Percentiles rank a stretch among this genome's conserved stretches.
Evolutionary conservation across 164 flowering plant species (phyloP).

Genomic region (Vitis rotundifolia): DNA sequence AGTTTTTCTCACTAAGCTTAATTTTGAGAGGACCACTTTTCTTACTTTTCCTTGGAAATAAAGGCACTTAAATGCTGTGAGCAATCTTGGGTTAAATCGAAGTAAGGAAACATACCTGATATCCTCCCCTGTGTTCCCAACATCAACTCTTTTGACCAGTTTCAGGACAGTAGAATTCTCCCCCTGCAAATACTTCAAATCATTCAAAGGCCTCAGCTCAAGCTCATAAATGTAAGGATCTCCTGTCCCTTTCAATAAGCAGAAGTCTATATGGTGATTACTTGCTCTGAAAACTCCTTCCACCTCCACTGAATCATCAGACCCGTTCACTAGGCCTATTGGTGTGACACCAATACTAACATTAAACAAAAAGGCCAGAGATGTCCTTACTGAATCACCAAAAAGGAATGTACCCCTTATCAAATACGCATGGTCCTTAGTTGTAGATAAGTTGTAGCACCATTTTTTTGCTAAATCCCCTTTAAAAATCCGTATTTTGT

Average conservation of each 20-base stretch:
- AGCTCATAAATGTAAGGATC: constrained; percentile 53
- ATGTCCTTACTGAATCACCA: constrained; percentile 13
- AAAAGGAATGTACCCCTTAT: constrained; percentile 52
- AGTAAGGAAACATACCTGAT: constrained; percentile 38
- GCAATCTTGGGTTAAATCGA: no score
- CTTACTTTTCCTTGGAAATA: background rate
- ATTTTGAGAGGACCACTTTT: no score
- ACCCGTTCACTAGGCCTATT: constrained; percentile 31
- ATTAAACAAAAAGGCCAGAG: constrained; percentile 19
- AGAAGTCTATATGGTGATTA: constrained; percentile 34
- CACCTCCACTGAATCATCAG: constrained; percentile 28
- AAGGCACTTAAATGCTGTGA: background rate
- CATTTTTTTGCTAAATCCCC: constrained; percentile 35
- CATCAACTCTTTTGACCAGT: constrained; percentile 40
- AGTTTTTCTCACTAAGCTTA: no score
- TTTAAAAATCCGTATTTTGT: constrained; percentile 29
- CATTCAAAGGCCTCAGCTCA: constrained; percentile 54
- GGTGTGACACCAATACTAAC: constrained; percentile 39
- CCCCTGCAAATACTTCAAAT: constrained; percentile 18
- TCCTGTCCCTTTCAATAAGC: constrained; percentile 43
- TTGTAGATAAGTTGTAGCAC: constrained; percentile 55
- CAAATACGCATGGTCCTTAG: constrained; percentile 37
- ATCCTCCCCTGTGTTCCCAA: constrained; percentile 27
- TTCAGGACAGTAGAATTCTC: constrained; percentile 37
- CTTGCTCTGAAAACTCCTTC: constrained; percentile 52